Conservation (phyloP, 1,139 yeast genomes). For the Saccharomycopsis hybrid region DNA sequence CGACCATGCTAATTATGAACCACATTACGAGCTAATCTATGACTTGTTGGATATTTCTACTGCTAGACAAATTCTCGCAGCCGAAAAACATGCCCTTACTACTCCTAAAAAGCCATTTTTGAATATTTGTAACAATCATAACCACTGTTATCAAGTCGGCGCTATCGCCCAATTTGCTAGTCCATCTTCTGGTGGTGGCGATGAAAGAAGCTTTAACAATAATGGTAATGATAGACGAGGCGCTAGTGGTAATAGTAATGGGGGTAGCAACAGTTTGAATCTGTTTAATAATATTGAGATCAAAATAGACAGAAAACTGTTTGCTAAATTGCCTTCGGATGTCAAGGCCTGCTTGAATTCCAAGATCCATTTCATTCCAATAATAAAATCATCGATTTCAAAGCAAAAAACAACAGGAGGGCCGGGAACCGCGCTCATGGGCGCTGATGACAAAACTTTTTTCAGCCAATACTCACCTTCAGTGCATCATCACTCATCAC, state of each 20-base stretch:
- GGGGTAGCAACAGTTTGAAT: no score
- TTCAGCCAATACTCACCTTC: no score
- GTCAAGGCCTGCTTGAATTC: conserved; percentile 37
- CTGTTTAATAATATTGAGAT: no score
- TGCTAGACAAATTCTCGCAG: conserved; percentile 28
- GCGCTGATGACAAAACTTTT: no score
- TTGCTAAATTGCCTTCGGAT: conserved; percentile 28
- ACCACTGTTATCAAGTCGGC: conserved; percentile 39
- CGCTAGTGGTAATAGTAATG: no score
- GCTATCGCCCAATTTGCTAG: no score
- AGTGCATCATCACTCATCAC: no score
- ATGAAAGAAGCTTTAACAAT: no score
- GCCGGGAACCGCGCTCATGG: no score
- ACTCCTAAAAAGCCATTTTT: conserved; percentile 39
- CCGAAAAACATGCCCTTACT: conserved; percentile 36
- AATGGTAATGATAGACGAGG: no score
- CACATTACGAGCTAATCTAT: background rate
- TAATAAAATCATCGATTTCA: conserved; percentile 32
- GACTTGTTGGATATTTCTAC: background rate
- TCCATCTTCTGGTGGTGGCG: no score
- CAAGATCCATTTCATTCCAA: conserved; percentile 59
- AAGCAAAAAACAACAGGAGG: background rate
- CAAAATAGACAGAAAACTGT: conserved; percentile 26
- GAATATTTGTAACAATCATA: conserved; percentile 44
- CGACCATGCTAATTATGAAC: no score